Evolutionary conservation across 2,329 filamentous ascomycete species (phyloP), one percentile per base, ranked within the genome.

Genomic region (Fusarium robinianum): DNA sequence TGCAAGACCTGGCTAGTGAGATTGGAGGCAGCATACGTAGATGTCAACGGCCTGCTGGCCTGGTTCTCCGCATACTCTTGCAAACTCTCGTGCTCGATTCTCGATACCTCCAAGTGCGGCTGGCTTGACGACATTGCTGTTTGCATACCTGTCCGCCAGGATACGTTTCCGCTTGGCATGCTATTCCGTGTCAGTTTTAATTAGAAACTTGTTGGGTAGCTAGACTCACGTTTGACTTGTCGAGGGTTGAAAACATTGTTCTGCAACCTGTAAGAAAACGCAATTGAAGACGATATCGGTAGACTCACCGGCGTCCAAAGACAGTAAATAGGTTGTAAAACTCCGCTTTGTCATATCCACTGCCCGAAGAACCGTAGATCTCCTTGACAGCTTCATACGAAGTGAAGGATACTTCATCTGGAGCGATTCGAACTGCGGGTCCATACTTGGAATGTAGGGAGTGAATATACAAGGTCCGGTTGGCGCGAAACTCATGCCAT

Each of bases 131-230:
- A 87, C 70, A 58, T 84, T 87, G 40, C 77, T 80, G 64, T 85
- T 86, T 17, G 83, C 79, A 58, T 87, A 87, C 22, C 81, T 73
- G 57, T 85, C 81, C 1, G 83, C 82, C 17, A 86, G 69, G 17
- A 83, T 67, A 10, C 81, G 74, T 58, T 82, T 85, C 45, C 80
- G 75, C 47, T 74, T 77, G 14, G 77, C 78, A 58, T 87, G 83
- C 77, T 84, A 40, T 17, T 4, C 1, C n/a, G 0, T 3, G 12
- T 48, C 1, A 48, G 27, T 3, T n/a, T n/a, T 10, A 8, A 12
- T 5, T 1, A 11, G 2, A 18, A 4, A 19, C 4, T n/a, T 11
- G 12, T 2, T 14, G n/a, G n/a, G n/a, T 0, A 6, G 8, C 6
- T 7, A 11, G 6, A 59, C 72, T 63, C 53, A 76, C 76, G 51